Base-by-base conservation (phyloP, 805 yeast genomes). In the Millerozyma miso region DNA sequence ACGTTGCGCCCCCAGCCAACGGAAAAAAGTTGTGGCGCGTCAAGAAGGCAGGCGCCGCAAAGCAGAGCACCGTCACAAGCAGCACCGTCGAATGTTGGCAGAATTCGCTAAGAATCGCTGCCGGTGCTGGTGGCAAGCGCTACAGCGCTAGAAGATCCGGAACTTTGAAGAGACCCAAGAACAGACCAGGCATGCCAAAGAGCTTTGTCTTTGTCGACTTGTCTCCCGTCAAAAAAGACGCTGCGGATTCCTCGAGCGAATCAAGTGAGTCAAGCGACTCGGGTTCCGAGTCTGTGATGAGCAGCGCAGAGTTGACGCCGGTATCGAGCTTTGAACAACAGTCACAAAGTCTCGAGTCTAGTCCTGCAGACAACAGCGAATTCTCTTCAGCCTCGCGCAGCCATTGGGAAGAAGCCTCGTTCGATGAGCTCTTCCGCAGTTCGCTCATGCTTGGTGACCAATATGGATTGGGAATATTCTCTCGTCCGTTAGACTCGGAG, bases 21-120 rank as follows among this genome's bases (percentile, higher is more conserved):
- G 75, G 75, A 33, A 69, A 62, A 43, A 70, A 69, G 46, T 56
- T 69, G 48, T 70, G 75, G 75, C 65, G 74, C 57, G 72, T 69
- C 36, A 68, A 63, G 51, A 59, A 64, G 46, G 35, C 57, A n/a
- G 49, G 47, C 7, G 46, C 55, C 4, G 16, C 42, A n/a, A 32
- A 38, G 16, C 26, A 23, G 31, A 17, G 6, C 20, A 15, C 29
- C 13, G 31, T 13, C n/a, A 35, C 45, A n/a, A 46, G 49, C 31
- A 36, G 42, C 8, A 17, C 40, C n/a, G 56, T 56, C 41, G 71
- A 67, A 45, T 70, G 75, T 51, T 63, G 69, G 45, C 63, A 69
- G 52, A 70, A 62, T 48, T 67, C 73, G n/a, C 61, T 69, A 44
- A 65, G 55, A 47, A 69, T 70, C 38, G 17, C 17, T 13, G 34